These are phyloP conservation scores for Tetraselmis striata DNA, from an alignment of 139 green algal genomes.

Conservation along the genomic window DNA sequence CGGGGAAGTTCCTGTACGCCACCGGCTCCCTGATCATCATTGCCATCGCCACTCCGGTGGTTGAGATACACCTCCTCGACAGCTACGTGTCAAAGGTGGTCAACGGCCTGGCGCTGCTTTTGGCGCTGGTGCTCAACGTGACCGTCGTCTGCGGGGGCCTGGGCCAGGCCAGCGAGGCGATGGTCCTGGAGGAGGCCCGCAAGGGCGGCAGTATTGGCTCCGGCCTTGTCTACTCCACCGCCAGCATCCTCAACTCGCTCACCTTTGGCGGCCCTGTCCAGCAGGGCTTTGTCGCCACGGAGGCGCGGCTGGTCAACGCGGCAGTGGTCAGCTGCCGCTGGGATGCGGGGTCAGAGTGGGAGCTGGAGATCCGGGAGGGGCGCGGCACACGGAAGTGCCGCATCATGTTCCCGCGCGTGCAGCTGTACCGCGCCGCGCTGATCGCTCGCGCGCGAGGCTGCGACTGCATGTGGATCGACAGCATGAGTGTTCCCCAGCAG, in stretches of 20 bases:
- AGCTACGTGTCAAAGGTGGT: background rate
- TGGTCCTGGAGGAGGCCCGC: background rate
- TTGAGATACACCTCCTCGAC: background rate
- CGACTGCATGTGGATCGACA: background rate
- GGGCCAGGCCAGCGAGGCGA: background rate
- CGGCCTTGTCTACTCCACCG: background rate
- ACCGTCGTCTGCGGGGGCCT: background rate
- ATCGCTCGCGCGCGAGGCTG: background rate
- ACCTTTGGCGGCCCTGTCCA: background rate
- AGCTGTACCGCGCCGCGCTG: background rate
- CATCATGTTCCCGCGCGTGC: background rate
- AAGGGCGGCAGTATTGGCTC: background rate
- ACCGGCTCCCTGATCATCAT: background rate
- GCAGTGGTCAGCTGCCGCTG: background rate
- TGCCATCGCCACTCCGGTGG: background rate
- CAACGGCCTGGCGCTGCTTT: background rate
- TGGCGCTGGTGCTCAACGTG: background rate
- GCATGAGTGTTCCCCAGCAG: background rate
- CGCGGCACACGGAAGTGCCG: background rate
- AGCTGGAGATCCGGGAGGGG: background rate
- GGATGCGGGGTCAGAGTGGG: background rate
- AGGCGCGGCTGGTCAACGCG: background rate
- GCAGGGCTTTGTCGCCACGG: background rate
- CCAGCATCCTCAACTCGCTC: background rate
- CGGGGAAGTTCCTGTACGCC: background rate